Evolutionary conservation across 2,329 filamentous ascomycete species (phyloP), one percentile per base, ranked within the genome.

Genomic region (Neospermospora avenae): DNA sequence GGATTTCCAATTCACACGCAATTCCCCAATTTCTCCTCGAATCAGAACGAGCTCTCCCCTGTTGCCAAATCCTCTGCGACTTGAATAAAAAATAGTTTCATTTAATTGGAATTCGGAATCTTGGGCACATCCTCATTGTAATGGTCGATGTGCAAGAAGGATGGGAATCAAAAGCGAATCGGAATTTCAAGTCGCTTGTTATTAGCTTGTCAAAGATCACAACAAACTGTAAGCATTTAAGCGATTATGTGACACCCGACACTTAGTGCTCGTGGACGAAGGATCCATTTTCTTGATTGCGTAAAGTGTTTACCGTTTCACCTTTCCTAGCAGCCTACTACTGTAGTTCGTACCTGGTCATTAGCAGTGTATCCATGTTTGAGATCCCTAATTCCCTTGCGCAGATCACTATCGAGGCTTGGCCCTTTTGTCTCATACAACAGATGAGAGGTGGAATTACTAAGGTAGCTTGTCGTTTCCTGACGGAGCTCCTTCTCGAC

Each of bases 391-490:
- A 16, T 22, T 20, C 34, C 25, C 28, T 35, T 34, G 4, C n/a
- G 28, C 20, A 8, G 46, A 49, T n/a, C 16, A n/a, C n/a, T n/a
- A n/a, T n/a, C n/a, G n/a, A n/a, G n/a, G n/a, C 10, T 13, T 20
- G 28, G 28, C 28, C 28, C 28, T 5, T 31, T 31, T 31, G 6
- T 31, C 11, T 5, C 6, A 31, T 31, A 31, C 28, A 31, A 31
- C 11, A 44, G 54, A 18, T 59, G 28, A 59, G 37, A 57, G 55
- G 53, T 59, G 58, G 56, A 63, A n/a, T n/a, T n/a, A n/a, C n/a
- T n/a, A n/a, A n/a, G n/a, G n/a, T n/a, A n/a, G n/a, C n/a, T n/a
- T n/a, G n/a, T n/a, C n/a, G n/a, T n/a, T n/a, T n/a, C n/a, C n/a
- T n/a, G n/a, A n/a, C n/a, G n/a, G 57, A 31, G 28, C 5, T 6